These are phyloP conservation scores for Lumnitzera racemosa DNA, from an alignment of 345 rosid genomes.

Conservation along the genomic window DNA sequence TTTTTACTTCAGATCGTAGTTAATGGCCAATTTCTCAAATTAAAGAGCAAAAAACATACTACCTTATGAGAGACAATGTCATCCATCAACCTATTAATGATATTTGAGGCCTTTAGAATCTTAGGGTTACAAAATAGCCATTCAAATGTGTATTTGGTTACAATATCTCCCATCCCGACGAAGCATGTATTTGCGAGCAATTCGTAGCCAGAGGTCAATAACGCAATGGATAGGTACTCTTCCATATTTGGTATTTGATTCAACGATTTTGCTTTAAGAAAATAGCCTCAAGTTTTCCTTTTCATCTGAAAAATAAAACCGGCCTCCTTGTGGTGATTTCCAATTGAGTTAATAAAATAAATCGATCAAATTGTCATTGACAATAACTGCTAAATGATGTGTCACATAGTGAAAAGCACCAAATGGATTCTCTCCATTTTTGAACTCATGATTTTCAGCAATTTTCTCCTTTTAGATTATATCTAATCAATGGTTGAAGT, in stretches of 20 bases:
- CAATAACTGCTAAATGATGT: no score
- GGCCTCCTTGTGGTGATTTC: no score
- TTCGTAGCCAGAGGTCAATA: constrained; percentile 4
- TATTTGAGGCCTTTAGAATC: constrained; percentile 10
- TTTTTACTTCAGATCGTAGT: no score
- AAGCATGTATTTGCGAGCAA: constrained; percentile 11
- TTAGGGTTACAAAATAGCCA: constrained; percentile 14
- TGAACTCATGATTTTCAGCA: no score
- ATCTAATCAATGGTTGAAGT: no score
- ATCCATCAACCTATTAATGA: constrained; percentile 21
- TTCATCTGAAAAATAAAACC: constrained; percentile 15
- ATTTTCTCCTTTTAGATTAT: no score
- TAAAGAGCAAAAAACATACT: no score
- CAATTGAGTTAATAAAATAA: not conserved
- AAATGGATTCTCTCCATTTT: no score
- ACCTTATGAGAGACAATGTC: constrained; percentile 10
- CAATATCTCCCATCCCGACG: constrained; percentile 19
- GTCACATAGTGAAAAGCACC: no score
- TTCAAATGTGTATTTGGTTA: constrained; percentile 11
- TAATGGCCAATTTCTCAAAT: not conserved
- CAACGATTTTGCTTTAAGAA: constrained; percentile 23
- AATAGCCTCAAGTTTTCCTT: constrained; percentile 7
- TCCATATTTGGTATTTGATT: constrained; percentile 21
- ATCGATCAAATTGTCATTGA: no score
- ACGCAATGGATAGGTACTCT: constrained; percentile 20